Percentiles rank a stretch among this genome's conserved stretches.
Conservation (phyloP, 1,284 basidiomycete species). For the Blastosporella zonata region DNA sequence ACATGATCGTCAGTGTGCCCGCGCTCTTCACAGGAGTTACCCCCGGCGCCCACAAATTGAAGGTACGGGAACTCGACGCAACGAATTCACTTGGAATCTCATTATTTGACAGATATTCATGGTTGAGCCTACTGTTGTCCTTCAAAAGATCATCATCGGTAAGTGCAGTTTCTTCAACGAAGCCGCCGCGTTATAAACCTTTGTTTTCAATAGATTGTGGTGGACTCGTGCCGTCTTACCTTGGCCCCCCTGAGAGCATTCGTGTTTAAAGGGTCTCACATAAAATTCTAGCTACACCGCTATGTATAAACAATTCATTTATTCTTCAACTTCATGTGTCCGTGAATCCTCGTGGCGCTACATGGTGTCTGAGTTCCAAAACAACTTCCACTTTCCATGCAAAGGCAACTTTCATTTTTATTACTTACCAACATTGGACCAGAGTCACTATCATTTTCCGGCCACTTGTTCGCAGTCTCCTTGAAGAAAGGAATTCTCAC, state of each 20-base stretch:
- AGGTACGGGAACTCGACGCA: constrained; percentile 31
- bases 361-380: no score
- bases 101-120: constrained; percentile 43
- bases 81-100: not conserved
- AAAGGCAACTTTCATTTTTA: no score
- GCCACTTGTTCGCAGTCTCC: no score
- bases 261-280: not conserved
- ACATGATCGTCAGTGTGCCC: constrained; percentile 41
- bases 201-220: constrained; percentile 45
- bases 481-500: no score
- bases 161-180: constrained; percentile 3
- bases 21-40: constrained; percentile 38
- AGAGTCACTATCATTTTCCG: no score
- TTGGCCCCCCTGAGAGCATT: constrained; percentile 58
- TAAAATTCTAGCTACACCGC: no score
- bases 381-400: no score
- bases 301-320: no score
- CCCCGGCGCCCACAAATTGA: constrained; percentile 58
- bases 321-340: no score
- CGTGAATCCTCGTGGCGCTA: no score
- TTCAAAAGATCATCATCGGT: constrained; percentile 64
- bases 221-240: constrained; percentile 50
- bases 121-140: constrained; percentile 60
- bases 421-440: no score
- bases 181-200: not conserved